A percentile compares a stretch with the other conserved stretches of the same genome.
Conservation (phyloP, 208 protist genomes). For the Crithidia bombi region DNA sequence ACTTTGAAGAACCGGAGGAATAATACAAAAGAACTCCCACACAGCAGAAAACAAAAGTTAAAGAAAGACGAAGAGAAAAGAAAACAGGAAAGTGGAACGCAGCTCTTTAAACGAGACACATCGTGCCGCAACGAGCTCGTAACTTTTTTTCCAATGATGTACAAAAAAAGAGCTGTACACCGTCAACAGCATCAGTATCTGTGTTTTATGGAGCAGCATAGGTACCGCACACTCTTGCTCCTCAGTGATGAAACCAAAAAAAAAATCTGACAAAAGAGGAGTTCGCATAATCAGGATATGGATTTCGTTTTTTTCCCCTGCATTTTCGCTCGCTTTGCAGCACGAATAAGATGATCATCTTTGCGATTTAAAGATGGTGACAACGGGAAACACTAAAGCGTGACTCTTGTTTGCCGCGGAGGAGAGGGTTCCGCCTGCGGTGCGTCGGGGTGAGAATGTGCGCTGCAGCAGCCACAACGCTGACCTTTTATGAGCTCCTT, state of each 20-base stretch:
- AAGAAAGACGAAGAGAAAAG: no score
- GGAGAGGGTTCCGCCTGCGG: background rate
- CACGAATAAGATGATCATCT: no score
- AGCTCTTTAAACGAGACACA: no score
- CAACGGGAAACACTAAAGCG: conserved; percentile 7
- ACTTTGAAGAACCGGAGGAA: background rate
- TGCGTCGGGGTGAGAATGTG: conserved; percentile 8
- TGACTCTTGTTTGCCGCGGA: conserved; percentile 13
- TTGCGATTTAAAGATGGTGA: background rate
- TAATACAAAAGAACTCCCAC: background rate
- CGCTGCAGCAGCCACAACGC: conserved; percentile 35
- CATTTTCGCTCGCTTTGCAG: no score
- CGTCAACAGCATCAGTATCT: no score
- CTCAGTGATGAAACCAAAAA: background rate
- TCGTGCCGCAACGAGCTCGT: no score
- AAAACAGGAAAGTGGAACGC: no score
- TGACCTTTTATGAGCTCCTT: conserved; percentile 30
- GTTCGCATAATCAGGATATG: background rate
- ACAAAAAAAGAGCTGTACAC: no score
- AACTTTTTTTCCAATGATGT: no score
- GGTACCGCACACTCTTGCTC: no score
- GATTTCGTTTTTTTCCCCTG: no score
- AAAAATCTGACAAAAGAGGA: background rate
- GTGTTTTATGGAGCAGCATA: no score
- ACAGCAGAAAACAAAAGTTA: background rate